These are phyloP conservation scores for Vaccinium myrtillus DNA, from an alignment of 148 eudicot genomes.

Conservation along the genomic window DNA sequence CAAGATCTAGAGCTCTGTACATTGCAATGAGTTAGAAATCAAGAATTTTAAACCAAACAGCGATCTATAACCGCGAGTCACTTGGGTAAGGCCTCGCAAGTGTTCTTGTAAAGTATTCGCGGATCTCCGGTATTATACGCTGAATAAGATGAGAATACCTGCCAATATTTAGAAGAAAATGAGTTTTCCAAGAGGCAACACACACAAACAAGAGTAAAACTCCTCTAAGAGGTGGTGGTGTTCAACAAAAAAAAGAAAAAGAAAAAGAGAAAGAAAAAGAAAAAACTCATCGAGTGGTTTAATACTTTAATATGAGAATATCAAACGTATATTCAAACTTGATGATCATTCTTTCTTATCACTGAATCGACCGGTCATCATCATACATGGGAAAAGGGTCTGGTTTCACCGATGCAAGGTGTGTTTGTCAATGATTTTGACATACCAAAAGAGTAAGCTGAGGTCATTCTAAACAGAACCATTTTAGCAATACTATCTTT, in stretches of 20 bases:
- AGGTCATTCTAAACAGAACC: background rate
- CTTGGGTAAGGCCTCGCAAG: slow-evolving; percentile 42
- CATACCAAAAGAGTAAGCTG: no score
- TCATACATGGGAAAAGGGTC: background rate
- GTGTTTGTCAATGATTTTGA: background rate
- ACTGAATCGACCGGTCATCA: background rate
- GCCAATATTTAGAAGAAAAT: slow-evolving; percentile 8
- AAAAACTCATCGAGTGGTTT: background rate
- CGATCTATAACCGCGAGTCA: slow-evolving; percentile 37
- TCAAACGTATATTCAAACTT: background rate
- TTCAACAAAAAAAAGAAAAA: no score
- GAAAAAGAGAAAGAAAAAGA: no score
- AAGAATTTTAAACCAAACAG: background rate
- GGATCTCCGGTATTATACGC: slow-evolving; percentile 72
- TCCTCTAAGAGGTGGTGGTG: no score
- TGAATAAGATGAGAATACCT: slow-evolving; percentile 66
- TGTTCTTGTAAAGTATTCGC: slow-evolving; percentile 48
- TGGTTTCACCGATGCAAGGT: background rate
- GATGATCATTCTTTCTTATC: background rate
- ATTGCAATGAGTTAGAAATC: slow-evolving; percentile 24
- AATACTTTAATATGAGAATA: background rate
- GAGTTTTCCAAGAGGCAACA: background rate
- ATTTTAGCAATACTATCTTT: background rate
- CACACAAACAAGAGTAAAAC: background rate
- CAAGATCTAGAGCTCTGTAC: slow-evolving; percentile 31